phyloP scores from a whole-genome alignment of 768 basidiomycete species.

The Rhodosporidiobolus odoratus region DNA sequence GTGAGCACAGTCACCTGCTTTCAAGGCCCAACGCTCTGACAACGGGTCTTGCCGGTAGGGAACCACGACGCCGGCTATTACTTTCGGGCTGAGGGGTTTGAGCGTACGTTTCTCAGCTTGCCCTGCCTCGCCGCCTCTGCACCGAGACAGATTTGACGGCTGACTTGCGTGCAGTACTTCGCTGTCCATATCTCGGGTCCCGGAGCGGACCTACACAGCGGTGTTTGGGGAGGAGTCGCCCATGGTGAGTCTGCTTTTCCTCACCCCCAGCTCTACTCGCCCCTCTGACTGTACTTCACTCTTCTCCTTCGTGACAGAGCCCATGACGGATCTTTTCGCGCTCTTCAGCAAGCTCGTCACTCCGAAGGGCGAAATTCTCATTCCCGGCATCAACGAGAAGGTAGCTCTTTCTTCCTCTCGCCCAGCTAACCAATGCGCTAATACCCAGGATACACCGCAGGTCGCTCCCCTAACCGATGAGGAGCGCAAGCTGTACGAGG shows the following conservation, averaged over 20 bases:
- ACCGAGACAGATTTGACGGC: no score
- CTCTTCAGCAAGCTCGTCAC: conserved; percentile 82
- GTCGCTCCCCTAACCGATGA: conserved; percentile 66
- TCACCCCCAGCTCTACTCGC: neutral
- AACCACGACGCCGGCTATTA: conserved; percentile 48
- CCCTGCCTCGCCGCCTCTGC: conserved; percentile 46
- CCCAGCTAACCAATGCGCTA: neutral
- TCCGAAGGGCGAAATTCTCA: conserved; percentile 69
- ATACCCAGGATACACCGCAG: conserved; percentile 47
- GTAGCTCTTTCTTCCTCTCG: neutral
- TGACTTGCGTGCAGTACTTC: conserved; percentile 63
- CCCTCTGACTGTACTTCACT: conserved; percentile 22
- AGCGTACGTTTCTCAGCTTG: neutral
- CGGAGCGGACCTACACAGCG: conserved; percentile 80
- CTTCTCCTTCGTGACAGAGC: no score
- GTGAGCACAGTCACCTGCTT: neutral
- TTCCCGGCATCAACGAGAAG: conserved; percentile 75
- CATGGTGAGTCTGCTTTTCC: no score
- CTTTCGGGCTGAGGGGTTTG: conserved; percentile 30
- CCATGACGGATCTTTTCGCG: conserved; percentile 85
- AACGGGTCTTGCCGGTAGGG: conserved; percentile 25
- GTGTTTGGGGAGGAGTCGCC: conserved; percentile 72
- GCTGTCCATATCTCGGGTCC: conserved; percentile 76
- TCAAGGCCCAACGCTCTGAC: no score
- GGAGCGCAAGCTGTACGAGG: conserved; percentile 67